Conservation (phyloP, 2,329 filamentous ascomycete species). For the Trichoderma guizhouense region DNA sequence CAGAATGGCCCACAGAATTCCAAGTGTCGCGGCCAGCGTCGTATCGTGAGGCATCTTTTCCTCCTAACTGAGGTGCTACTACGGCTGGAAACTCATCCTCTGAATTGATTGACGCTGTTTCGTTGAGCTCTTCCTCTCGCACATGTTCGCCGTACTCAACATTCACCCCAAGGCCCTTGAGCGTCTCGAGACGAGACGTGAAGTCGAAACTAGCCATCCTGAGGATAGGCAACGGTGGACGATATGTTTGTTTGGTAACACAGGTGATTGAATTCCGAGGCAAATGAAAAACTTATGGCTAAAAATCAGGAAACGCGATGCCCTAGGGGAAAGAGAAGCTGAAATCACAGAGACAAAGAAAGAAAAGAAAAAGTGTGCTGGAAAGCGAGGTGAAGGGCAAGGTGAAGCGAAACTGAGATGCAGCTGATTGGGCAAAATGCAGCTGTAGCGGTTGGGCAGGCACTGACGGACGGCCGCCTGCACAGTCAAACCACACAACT, state of each 20-base stretch:
- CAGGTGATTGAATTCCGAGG: neutral
- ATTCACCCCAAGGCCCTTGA: conserved; percentile 24
- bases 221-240: neutral
- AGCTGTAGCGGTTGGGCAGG: neutral
- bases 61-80: neutral
- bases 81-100: neutral
- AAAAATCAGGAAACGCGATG: no score
- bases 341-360: neutral
- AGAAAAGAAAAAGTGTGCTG: neutral
- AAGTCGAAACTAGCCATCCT: conserved; percentile 24
- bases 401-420: neutral
- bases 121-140: neutral
- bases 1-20: neutral
- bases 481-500: neutral
- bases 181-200: conserved; percentile 22
- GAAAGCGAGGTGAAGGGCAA: neutral
- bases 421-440: neutral
- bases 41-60: neutral
- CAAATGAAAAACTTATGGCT: neutral
- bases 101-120: neutral
- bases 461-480: neutral
- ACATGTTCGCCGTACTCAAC: conserved; percentile 5
- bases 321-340: neutral
- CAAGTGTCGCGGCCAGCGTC: neutral
- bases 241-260: neutral